Evolutionary conservation across 306 rosid genomes (phyloP), one percentile per base, ranked within the genome.

Genomic region (Clitoria ternatea): DNA sequence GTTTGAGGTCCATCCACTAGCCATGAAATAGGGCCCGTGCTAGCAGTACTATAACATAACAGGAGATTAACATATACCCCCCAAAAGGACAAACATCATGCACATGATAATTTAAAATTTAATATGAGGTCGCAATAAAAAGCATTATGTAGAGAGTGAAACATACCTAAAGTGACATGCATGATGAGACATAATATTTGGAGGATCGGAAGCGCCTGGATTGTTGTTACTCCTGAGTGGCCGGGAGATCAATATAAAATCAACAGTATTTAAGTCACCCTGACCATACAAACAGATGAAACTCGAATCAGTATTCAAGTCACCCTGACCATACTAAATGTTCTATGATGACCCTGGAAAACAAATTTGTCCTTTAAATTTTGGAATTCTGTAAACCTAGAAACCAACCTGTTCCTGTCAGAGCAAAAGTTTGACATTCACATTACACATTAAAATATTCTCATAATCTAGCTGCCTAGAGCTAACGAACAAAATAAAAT

Each of bases 81-180:
- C 43, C 44, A 12, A 54, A 67, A 70, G 61, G 61, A 8, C 20
- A 9, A 42, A 70, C 26, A 39, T 60, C 30, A 19, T 43, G 24
- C 27, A 18, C 24, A 24, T 33, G 69, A 29, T 74, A 17, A 63
- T 37, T 50, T 53, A 13, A 63, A 59, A 70, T 53, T 13, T 10
- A 74, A 54, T 66, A 47, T 45, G 49, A 43, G 39, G 26, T 63
- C 48, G 45, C 61, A 66, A 74, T 40, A 19, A 66, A 61, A 77
- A 50, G 75, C 61, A 53, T 24, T 5, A 17, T 19, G 37, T 26
- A 59, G 70, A 52, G 57, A 53, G 40, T 33, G 76, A 53, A 76
- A 77, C 86, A 78, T 86, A 85, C 99, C 97, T 87, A 84, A 90
- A 87, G 82, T 87, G 89, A 77, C 99, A 91, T 4, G 87, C 86